phyloP scores from a whole-genome alignment of 176 grass and related monocot genomes.

The Oropetium thomaeum region DNA sequence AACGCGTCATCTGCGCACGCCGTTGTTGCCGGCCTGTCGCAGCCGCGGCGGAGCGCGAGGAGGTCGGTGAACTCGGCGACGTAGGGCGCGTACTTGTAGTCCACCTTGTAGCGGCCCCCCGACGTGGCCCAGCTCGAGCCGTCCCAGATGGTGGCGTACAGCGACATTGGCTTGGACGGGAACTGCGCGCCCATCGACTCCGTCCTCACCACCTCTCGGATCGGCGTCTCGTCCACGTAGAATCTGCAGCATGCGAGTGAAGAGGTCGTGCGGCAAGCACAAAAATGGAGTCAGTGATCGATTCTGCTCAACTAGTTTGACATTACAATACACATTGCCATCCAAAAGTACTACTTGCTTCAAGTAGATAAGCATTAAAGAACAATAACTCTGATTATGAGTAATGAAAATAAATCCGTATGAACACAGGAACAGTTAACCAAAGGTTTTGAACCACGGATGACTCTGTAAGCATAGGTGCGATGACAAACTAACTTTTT shows the following conservation, averaged over 20 bases:
- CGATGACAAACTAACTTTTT: not conserved
- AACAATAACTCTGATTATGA: not conserved
- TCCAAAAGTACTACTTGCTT: not conserved
- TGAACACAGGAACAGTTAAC: not conserved
- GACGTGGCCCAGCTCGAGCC: constrained; percentile 94
- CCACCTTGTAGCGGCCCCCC: constrained; percentile 83
- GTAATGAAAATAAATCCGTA: not conserved
- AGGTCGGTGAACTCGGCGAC: constrained; percentile 91
- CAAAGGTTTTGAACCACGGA: not conserved
- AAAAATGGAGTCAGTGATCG: not conserved
- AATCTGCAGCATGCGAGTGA: constrained; percentile 53
- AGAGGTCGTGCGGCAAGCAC: not conserved
- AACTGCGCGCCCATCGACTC: constrained; percentile 59
- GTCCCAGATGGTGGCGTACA: constrained; percentile 98
- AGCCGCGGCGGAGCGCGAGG: constrained; percentile 60
- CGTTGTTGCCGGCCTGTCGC: not conserved
- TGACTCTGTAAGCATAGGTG: not conserved
- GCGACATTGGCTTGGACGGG: constrained; percentile 85
- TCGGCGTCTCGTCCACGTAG: constrained; percentile 73
- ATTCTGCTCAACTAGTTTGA: not conserved
- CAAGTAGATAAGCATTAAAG: not conserved
- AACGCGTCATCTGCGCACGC: not conserved
- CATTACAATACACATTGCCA: not conserved
- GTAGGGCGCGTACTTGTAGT: constrained; percentile 94
- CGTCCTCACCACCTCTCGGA: constrained; percentile 67